phyloP scores from a whole-genome alignment of 768 basidiomycete species.

The Tricholoma flavovirens region DNA sequence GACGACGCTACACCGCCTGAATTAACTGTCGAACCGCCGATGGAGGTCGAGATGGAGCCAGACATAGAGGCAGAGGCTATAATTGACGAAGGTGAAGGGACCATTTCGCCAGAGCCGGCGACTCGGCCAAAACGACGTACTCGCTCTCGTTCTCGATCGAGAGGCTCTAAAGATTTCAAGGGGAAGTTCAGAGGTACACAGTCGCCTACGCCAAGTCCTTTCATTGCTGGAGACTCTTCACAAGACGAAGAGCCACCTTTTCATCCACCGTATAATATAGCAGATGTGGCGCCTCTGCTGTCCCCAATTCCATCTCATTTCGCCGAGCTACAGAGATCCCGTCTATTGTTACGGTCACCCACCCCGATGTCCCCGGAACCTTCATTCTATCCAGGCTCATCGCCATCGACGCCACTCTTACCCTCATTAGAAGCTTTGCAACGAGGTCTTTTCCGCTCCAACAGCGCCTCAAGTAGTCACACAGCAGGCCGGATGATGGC shows the following conservation, averaged over 20 bases:
- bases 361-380: conserved; percentile 50
- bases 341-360: conserved; percentile 42
- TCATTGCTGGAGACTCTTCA: conserved; percentile 61
- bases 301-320: conserved; percentile 53
- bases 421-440: conserved; percentile 78
- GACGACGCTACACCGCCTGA: conserved; percentile 24
- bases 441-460: conserved; percentile 79
- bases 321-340: conserved; percentile 44
- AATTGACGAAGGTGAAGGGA: conserved; percentile 32
- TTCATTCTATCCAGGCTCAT: conserved; percentile 57
- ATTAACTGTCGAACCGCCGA: conserved; percentile 3
- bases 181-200: conserved; percentile 47
- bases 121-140: conserved; percentile 59
- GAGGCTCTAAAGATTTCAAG: conserved; percentile 72
- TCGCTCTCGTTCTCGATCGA: conserved; percentile 74
- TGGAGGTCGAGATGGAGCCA: conserved; percentile 20
- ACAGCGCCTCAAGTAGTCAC: conserved; percentile 74
- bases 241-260: conserved; percentile 52
- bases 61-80: conserved; percentile 30
- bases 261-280: conserved; percentile 28
- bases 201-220: conserved; percentile 38
- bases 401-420: conserved; percentile 55
- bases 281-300: conserved; percentile 34
- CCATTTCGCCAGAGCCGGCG: conserved; percentile 40
- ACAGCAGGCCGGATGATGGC: conserved; percentile 65